Evolutionary conservation across 2,329 filamentous ascomycete genomes (phyloP), one percentile per base, ranked within the genome.

Genomic region (Phialophora chinensis): DNA sequence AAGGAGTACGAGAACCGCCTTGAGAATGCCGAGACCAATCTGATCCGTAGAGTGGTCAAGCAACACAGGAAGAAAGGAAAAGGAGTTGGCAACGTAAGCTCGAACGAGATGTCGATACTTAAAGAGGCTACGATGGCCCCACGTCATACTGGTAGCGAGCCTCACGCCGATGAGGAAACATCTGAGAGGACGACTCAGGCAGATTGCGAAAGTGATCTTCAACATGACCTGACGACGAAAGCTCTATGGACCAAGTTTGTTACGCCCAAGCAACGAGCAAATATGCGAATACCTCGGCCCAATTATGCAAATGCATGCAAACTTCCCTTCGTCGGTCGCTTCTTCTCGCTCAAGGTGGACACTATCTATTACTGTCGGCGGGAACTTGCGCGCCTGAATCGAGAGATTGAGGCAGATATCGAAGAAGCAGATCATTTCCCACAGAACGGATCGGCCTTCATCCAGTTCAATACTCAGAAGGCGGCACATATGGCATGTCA

Each of bases 21-120:
- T n/a, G 75, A 77, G 66, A 76, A 74, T 66, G 69, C 74, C 63
- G 73, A 74, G 67, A 69, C 73, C 20, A 66, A 69, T 49, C 62
- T 72, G 52, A 33, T 74, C 38, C 64, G 69, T 31, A 66, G 58
- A 47, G 67, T 68, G 52, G 67, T 72, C 42, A 71, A 71, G 60
- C 61, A 69, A 27, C 58, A 68, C 64, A 65, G 62, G 52, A 73
- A 73, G 66, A 65, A 52, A 53, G 49, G 54, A 42, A 55, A 66
- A 62, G 54, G 47, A 58, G 38, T 27, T 20, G 52, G n/a, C 44
- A 35, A 60, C 38, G 61, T 29, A n/a, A 25, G 50, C 23, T 29
- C 54, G 53, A 59, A 63, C 12, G 65, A 63, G 49, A 63, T 63
- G 60, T 49, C 63, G 27, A 56, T 23, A 50, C 25, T 38, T 20